A percentile compares a stretch with the other conserved stretches of the same genome.
Evolutionary conservation across 129 eudicot genomes (phyloP).

Genomic region (Pittosporum tobira): DNA sequence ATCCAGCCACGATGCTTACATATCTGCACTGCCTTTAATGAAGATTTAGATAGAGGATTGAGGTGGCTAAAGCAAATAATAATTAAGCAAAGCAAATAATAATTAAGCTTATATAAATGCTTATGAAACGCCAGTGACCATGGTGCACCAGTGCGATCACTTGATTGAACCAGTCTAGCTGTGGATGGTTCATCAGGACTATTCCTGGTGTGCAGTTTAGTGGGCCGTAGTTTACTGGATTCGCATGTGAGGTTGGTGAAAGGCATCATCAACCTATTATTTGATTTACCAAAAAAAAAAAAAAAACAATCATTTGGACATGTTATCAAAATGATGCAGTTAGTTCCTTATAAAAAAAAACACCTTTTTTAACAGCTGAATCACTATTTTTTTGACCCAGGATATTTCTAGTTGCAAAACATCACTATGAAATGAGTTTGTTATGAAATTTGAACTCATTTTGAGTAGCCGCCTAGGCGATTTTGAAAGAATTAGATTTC

Average conservation of each 20-base stretch:
- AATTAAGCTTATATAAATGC: no score
- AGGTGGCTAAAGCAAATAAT: background rate
- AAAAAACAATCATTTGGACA: slow-evolving; percentile 11
- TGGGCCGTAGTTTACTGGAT: slow-evolving; percentile 45
- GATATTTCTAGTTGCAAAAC: no score
- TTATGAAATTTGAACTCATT: no score
- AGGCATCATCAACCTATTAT: slow-evolving; percentile 47
- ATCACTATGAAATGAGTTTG: no score
- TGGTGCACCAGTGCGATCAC: background rate
- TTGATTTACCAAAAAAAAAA: no score
- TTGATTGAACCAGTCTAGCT: background rate
- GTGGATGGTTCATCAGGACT: slow-evolving; percentile 27
- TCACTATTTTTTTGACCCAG: no score
- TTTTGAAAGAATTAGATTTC: no score
- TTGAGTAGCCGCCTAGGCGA: no score
- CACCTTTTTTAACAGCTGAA: no score
- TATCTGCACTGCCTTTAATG: slow-evolving; percentile 30
- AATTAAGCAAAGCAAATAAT: no score
- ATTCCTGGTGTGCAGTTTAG: slow-evolving; percentile 28
- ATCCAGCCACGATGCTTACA: slow-evolving; percentile 14
- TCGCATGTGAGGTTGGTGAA: slow-evolving; percentile 43
- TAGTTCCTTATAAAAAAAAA: background rate
- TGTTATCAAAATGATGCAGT: background rate
- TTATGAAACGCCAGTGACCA: no score
- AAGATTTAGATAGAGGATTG: slow-evolving; percentile 17